phyloP scores from a whole-genome alignment of 2,329 filamentous ascomycete genomes.

The Pestalotiopsis sp. region DNA sequence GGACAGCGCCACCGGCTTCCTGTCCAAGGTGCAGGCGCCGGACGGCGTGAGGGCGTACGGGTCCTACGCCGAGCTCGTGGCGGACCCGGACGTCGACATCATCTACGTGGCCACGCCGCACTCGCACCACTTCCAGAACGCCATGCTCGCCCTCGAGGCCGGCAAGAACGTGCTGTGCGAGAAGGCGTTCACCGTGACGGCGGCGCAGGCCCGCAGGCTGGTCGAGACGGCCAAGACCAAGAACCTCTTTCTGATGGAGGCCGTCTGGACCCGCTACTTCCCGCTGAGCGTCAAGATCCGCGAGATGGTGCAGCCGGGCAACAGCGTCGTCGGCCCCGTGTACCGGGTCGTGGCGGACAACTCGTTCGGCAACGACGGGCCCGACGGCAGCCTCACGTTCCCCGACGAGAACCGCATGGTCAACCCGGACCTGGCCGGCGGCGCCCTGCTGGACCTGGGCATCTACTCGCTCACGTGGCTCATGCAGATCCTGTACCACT shows the following conservation, averaged over 20 bases:
- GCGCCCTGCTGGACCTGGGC: conserved; percentile 80
- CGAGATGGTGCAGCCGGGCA: conserved; percentile 59
- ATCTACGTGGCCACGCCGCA: conserved; percentile 90
- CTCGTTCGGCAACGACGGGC: conserved; percentile 59
- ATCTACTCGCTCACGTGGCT: conserved; percentile 91
- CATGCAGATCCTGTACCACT: conserved; percentile 85
- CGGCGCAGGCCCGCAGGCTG: conserved; percentile 72
- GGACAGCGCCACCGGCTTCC: conserved; percentile 70
- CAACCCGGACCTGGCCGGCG: conserved; percentile 80
- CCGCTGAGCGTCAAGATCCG: conserved; percentile 77
- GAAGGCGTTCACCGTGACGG: conserved; percentile 87
- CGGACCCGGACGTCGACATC: conserved; percentile 78
- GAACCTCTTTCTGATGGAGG: conserved; percentile 79
- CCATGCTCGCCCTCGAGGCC: conserved; percentile 78
- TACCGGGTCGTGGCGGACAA: conserved; percentile 58
- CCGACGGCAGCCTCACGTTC: conserved; percentile 59
- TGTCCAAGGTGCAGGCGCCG: conserved; percentile 71
- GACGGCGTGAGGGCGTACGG: conserved; percentile 72
- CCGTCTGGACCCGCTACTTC: conserved; percentile 89
- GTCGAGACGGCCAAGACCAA: conserved; percentile 72
- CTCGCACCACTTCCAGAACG: conserved; percentile 91
- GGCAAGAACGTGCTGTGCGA: conserved; percentile 91
- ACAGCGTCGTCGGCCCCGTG: conserved; percentile 23
- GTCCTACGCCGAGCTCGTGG: conserved; percentile 79
- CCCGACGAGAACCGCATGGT: conserved; percentile 73